Conservation (phyloP, 306 rosid genomes). For the Rosa persica region DNA sequence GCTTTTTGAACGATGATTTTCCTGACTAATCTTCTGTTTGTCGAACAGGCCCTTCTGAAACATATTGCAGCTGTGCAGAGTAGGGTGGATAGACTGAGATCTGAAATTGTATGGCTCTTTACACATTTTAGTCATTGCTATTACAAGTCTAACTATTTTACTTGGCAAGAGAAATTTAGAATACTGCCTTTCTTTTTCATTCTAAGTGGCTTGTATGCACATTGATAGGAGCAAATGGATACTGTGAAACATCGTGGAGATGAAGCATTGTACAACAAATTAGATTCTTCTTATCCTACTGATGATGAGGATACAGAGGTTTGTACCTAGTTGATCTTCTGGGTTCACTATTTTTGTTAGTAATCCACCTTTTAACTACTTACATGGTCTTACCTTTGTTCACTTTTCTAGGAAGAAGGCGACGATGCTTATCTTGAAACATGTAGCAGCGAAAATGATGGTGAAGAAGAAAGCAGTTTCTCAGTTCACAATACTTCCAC, state of each 20-base stretch:
- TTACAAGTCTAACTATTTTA: conserved; percentile 18
- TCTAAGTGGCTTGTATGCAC: conserved; percentile 16
- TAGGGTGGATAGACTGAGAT: conserved; percentile 59
- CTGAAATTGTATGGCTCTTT: conserved; percentile 65
- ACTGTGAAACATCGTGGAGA: conserved; percentile 66
- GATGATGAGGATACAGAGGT: conserved; percentile 78
- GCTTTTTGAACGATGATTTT: conserved; percentile 7
- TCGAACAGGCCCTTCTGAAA: conserved; percentile 66
- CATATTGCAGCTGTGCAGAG: conserved; percentile 66
- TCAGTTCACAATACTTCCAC: conserved; percentile 28
- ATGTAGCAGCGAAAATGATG: conserved; percentile 32
- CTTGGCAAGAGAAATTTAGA: background rate
- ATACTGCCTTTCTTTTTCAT: background rate
- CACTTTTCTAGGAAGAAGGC: conserved; percentile 40
- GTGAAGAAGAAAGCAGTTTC: conserved; percentile 39
- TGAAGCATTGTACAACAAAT: conserved; percentile 56
- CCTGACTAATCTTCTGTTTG: conserved; percentile 26
- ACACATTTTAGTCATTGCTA: conserved; percentile 7
- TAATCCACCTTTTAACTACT: background rate
- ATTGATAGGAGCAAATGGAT: conserved; percentile 74
- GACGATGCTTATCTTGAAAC: conserved; percentile 58
- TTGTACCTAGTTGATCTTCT: conserved; percentile 9
- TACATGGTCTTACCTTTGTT: background rate
- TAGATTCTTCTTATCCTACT: conserved; percentile 64
- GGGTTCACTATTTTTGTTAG: background rate